Evolutionary conservation across 768 basidiomycete species (phyloP).

Genomic region (Kwoniella sp.): DNA sequence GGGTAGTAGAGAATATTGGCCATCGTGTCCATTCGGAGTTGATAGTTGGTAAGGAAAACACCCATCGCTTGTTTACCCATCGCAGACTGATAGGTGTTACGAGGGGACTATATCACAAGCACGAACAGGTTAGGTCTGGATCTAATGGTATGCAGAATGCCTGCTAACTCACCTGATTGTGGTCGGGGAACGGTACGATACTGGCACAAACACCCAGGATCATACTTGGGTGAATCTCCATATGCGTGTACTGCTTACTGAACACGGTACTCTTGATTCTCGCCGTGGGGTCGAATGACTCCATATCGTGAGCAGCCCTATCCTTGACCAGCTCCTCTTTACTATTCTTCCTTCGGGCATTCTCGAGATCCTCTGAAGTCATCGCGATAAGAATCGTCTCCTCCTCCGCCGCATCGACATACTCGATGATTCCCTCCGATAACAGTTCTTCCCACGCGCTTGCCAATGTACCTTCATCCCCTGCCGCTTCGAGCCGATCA

Average conservation of each 20-base stretch:
- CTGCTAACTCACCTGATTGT: conserved; percentile 79
- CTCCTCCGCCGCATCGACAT: conserved; percentile 97
- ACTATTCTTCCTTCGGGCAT: conserved; percentile 61
- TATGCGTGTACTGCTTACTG: conserved; percentile 95
- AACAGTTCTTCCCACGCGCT: conserved; percentile 75
- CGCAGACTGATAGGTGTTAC: conserved; percentile 99
- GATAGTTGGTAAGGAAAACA: conserved; percentile 95
- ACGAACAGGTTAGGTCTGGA: neutral
- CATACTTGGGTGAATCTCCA: conserved; percentile 99
- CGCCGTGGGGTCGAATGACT: conserved; percentile 75
- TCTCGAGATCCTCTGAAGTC: conserved; percentile 93
- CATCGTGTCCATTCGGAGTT: conserved; percentile 99
- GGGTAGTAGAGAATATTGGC: conserved; percentile 99
- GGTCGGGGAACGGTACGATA: conserved; percentile 99
- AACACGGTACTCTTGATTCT: conserved; percentile 81
- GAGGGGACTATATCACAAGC: conserved; percentile 71
- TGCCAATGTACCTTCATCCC: conserved; percentile 59
- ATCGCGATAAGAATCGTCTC: conserved; percentile 99
- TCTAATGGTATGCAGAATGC: neutral
- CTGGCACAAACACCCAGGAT: conserved; percentile 97
- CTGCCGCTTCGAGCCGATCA: conserved; percentile 60
- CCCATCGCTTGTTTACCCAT: conserved; percentile 99
- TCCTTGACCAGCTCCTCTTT: conserved; percentile 48
- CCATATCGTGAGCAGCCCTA: conserved; percentile 56
- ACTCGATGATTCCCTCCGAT: conserved; percentile 84